Evolutionary conservation across 176 grass and related monocot species (phyloP), one percentile per base, ranked within the genome.

Genomic region (Phyllostachys edulis): DNA sequence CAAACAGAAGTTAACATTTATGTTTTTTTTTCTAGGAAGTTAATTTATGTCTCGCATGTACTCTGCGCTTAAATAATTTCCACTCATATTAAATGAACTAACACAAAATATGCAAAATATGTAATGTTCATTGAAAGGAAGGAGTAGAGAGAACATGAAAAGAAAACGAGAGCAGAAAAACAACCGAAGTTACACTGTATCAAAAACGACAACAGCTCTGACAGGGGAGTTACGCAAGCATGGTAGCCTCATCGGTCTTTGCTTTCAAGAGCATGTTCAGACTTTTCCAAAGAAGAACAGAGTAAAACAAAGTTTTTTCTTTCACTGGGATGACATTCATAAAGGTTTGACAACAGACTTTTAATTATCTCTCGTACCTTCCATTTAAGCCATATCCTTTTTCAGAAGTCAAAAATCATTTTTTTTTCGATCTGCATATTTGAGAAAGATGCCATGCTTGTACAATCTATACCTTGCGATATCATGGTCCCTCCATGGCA

Each of bases 391-490:
- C 12, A 47, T 79, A n/a, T 17, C 64, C 8, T 49, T 17, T 39
- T 27, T 40, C 5, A 57, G 11, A 14, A 54, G 65, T 72, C n/a
- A 42, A 73, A 60, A 69, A 20, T 8, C 16, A 3, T 16, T 65
- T 79, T 69, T 79, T 69, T 57, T 57, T 15, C 1, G 4, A 17
- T 2, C 21, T 66, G 27, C 23, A 73, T 46, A 45, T 9, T 41
- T 63, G 3, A 34, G 16, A 77, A 83, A 83, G 55, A 72, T 88
- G 54, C 12, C 41, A 44, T 52, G 21, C 21, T 71, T 61, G 55
- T 61, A 42, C 6, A 82, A 23, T 39, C 24, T 20, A 42, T 62
- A 9, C 32, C 5, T n/a, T 50, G 2, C 34, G n/a, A 66, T 40
- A 81, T 40, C 8, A 78, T 76, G n/a, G 41, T 38, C 71, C 50